These are phyloP conservation scores for Microascus cirrosus DNA, from an alignment of 2,329 filamentous ascomycete species.

Conservation along the genomic window DNA sequence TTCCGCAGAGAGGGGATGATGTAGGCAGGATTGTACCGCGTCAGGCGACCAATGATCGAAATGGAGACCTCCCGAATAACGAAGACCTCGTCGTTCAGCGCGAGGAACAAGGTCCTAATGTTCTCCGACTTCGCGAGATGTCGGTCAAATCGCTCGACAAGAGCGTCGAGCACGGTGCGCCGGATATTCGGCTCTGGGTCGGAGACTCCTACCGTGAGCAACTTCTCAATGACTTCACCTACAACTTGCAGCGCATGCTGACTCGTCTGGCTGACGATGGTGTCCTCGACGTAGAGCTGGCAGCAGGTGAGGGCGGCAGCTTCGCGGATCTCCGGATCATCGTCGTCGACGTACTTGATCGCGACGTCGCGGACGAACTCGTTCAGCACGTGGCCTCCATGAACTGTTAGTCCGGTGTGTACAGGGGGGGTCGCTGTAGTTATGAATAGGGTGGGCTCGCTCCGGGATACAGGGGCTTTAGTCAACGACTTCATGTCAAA, in stretches of 20 bases:
- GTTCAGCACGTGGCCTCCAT: constrained; percentile 71
- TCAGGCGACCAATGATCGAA: constrained; percentile 88
- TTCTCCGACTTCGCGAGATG: constrained; percentile 98
- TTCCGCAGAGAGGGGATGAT: constrained; percentile 94
- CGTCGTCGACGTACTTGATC: constrained; percentile 95
- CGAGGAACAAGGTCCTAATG: constrained; percentile 88
- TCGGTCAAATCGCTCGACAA: constrained; percentile 89
- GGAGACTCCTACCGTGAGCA: constrained; percentile 88
- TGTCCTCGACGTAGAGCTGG: constrained; percentile 92
- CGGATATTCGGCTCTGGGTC: constrained; percentile 85
- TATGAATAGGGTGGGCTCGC: not conserved
- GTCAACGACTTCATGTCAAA: not conserved
- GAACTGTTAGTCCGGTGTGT: constrained; percentile 2
- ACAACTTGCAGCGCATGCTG: constrained; percentile 95
- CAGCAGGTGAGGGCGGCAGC: constrained; percentile 94
- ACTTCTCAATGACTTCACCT: constrained; percentile 92
- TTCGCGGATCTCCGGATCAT: constrained; percentile 85
- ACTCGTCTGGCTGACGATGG: constrained; percentile 95
- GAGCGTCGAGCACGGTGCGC: constrained; percentile 73
- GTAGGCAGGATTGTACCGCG: constrained; percentile 87
- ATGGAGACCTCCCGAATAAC: constrained; percentile 89
- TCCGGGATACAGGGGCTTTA: not conserved
- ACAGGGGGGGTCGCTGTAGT: not conserved
- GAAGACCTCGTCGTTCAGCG: constrained; percentile 90
- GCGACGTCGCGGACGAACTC: constrained; percentile 98